These are phyloP conservation scores for Neurospora sp. DNA, from an alignment of 495 filamentous ascomycete species.

Conservation along the genomic window DNA sequence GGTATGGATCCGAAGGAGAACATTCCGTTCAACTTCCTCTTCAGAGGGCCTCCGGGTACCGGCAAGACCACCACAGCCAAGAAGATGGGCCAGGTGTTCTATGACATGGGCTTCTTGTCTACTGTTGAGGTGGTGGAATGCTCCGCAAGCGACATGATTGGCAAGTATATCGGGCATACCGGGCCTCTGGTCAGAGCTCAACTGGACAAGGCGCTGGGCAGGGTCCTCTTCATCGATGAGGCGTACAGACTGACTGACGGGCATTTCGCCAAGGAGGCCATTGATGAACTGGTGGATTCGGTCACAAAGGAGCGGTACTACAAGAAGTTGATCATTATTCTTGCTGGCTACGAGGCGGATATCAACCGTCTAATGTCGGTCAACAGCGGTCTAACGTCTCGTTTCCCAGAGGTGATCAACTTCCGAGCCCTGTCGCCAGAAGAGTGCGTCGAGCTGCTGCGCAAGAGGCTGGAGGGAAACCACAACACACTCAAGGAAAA, in stretches of 20 bases:
- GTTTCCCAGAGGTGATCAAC: conserved; percentile 50
- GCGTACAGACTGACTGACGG: conserved; percentile 52
- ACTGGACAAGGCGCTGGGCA: conserved; percentile 51
- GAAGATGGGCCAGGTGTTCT: conserved; percentile 65
- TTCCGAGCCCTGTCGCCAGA: conserved; percentile 36
- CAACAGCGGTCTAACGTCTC: conserved; percentile 48
- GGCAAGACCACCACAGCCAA: conserved; percentile 66
- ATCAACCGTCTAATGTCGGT: conserved; percentile 60
- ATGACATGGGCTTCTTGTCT: conserved; percentile 56
- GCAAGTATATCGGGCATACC: conserved; percentile 52
- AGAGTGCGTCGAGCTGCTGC: conserved; percentile 38
- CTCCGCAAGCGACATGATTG: conserved; percentile 54
- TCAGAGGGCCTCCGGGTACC: conserved; percentile 43
- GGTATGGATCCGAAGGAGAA: conserved; percentile 46
- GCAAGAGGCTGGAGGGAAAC: conserved; percentile 8
- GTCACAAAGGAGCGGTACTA: conserved; percentile 53
- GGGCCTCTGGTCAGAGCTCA: conserved; percentile 48
- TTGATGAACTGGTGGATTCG: conserved; percentile 63
- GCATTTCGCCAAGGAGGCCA: conserved; percentile 56
- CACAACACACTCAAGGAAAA: conserved; percentile 12
- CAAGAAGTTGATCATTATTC: conserved; percentile 59
- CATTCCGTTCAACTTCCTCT: conserved; percentile 36
- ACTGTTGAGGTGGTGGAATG: conserved; percentile 46
- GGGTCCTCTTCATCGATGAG: conserved; percentile 60
- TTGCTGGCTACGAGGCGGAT: conserved; percentile 63